phyloP scores from a whole-genome alignment of 2,329 filamentous ascomycete species.

The Ophiostoma tasmaniense region DNA sequence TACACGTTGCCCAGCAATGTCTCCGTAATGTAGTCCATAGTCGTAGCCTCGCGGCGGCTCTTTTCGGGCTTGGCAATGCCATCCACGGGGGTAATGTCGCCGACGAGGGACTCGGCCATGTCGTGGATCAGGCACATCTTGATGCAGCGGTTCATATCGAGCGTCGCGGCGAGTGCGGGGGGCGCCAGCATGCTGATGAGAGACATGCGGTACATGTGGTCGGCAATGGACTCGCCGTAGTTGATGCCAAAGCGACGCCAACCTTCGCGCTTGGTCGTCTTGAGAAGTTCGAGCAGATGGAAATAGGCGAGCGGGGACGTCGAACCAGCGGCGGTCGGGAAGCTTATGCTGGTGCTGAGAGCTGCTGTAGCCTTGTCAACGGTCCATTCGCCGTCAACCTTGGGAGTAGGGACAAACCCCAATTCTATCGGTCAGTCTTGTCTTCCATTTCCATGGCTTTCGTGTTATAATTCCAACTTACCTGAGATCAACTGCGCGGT shows the following conservation, averaged over 20 bases:
- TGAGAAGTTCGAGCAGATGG: constrained; percentile 85
- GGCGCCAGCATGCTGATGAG: constrained; percentile 91
- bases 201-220: constrained; percentile 99
- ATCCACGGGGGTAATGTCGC: constrained; percentile 93
- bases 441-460: too few species aligned
- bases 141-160: constrained; percentile 77
- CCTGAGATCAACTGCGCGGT: constrained; percentile 11
- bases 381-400: constrained; percentile 43
- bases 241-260: constrained; percentile 82
- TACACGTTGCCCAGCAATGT: constrained; percentile 65
- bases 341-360: constrained; percentile 37
- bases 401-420: constrained; percentile 29
- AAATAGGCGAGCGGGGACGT: constrained; percentile 82
- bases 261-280: constrained; percentile 92
- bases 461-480: background rate
- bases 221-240: constrained; percentile 78
- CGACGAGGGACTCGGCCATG: constrained; percentile 92
- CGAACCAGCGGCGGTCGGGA: constrained; percentile 40
- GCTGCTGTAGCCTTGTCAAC: constrained; percentile 55
- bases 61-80: constrained; percentile 81
- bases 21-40: constrained; percentile 83
- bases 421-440: constrained; percentile 25
- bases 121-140: constrained; percentile 96
- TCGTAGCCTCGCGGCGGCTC: constrained; percentile 72
- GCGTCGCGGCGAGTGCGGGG: constrained; percentile 55